phyloP scores from a whole-genome alignment of 495 filamentous ascomycete genomes.

The Penicillium psychrofluorescens region DNA sequence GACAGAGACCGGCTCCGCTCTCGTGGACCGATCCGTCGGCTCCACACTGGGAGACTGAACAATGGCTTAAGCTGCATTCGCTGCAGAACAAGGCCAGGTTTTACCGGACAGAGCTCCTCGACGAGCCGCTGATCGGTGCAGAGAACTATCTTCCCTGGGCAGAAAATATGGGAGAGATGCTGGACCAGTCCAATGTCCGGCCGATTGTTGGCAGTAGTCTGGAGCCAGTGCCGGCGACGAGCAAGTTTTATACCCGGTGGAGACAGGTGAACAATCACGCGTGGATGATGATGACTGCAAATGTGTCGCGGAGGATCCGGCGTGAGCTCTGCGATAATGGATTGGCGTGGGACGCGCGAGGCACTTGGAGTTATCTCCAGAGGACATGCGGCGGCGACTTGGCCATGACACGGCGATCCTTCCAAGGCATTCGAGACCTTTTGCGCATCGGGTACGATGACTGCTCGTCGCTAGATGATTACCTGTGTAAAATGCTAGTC shows the following conservation, averaged over 20 bases:
- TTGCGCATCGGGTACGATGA: conserved; percentile 1
- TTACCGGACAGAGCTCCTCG: background rate
- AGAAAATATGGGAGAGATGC: background rate
- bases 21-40: background rate
- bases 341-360: background rate
- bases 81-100: background rate
- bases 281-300: conserved; percentile 1
- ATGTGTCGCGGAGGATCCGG: conserved; percentile 1
- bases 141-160: conserved; percentile 3
- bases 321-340: background rate
- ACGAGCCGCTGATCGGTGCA: conserved; percentile 3
- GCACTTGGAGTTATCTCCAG: conserved; percentile 1
- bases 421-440: background rate
- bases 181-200: background rate
- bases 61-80: background rate
- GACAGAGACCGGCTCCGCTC: too few relatives aligned
- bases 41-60: background rate
- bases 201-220: background rate
- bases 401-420: background rate
- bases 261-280: background rate
- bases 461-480: conserved; percentile 2
- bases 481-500: conserved; percentile 1
- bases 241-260: background rate
- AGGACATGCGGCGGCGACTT: background rate
- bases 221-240: background rate